phyloP scores from a whole-genome alignment of 2,329 filamentous ascomycete genomes.

The Emergomyces africanus region DNA sequence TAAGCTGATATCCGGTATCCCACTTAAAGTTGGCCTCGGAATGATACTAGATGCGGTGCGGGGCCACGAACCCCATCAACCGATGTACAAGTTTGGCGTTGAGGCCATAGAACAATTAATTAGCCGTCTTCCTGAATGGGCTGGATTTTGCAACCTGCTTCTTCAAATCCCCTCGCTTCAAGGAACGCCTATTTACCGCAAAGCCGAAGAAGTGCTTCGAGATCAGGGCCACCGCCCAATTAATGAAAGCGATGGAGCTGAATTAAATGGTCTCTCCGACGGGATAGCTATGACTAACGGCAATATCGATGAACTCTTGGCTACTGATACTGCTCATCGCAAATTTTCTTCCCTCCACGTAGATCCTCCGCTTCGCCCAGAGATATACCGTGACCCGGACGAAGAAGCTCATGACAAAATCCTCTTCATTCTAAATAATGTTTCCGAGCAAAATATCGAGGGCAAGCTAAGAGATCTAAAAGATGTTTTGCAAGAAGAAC shows the following conservation, averaged over 20 bases:
- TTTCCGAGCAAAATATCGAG: slow-evolving; percentile 78
- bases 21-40: slow-evolving; percentile 82
- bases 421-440: slow-evolving; percentile 91
- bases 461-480: slow-evolving; percentile 73
- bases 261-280: slow-evolving; percentile 24
- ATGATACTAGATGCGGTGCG: slow-evolving; percentile 97
- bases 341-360: slow-evolving; percentile 70
- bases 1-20: slow-evolving; percentile 77
- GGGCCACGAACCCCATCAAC: slow-evolving; percentile 66
- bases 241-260: slow-evolving; percentile 39
- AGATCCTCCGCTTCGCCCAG: slow-evolving; percentile 51
- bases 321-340: slow-evolving; percentile 48
- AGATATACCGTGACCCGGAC: slow-evolving; percentile 66
- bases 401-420: slow-evolving; percentile 85
- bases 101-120: slow-evolving; percentile 88
- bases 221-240: slow-evolving; percentile 48
- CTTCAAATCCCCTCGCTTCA: slow-evolving; percentile 69
- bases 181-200: slow-evolving; percentile 71
- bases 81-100: slow-evolving; percentile 97
- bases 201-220: slow-evolving; percentile 66
- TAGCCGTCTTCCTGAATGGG: slow-evolving; percentile 77
- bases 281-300: slow-evolving; percentile 55
- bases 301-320: slow-evolving; percentile 48
- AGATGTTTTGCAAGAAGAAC: slow-evolving; percentile 61
- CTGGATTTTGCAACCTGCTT: slow-evolving; percentile 80